Conservation (phyloP, 208 protist species). For the Phytomonas sp. region DNA sequence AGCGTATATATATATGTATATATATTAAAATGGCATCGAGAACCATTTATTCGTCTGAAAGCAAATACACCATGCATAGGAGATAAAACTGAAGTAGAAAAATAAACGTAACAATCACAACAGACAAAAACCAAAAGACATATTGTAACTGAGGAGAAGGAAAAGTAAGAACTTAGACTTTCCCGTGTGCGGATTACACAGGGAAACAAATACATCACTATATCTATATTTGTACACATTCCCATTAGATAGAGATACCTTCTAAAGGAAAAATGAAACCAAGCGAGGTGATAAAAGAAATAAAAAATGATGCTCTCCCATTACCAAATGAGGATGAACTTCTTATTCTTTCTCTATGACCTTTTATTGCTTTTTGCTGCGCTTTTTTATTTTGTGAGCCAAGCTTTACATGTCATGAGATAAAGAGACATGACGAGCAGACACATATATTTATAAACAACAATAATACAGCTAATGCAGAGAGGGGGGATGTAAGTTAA, state of each 20-base stretch:
- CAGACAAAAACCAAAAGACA: not conserved
- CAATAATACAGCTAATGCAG: no score
- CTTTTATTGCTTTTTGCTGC: constrained; percentile 1
- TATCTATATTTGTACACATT: not conserved
- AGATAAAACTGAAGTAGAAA: not conserved
- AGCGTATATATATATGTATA: not conserved
- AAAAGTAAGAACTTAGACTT: not conserved
- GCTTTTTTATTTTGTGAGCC: constrained; percentile 5
- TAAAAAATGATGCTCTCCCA: no score
- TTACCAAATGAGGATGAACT: no score
- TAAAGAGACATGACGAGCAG: no score
- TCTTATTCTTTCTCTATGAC: not conserved
- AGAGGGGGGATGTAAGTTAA: no score
- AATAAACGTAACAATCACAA: not conserved
- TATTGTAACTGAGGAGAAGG: not conserved
- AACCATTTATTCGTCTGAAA: no score
- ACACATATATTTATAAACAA: no score
- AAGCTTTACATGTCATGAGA: not conserved
- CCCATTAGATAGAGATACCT: not conserved
- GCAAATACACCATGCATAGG: not conserved
- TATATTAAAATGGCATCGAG: not conserved
- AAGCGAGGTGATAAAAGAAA: no score
- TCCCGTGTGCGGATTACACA: not conserved
- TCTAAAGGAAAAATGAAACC: no score
- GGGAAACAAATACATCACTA: not conserved